Evolutionary conservation across 306 rosid species (phyloP), one percentile per base, ranked within the genome.

Genomic region (Rubus parviflorus): DNA sequence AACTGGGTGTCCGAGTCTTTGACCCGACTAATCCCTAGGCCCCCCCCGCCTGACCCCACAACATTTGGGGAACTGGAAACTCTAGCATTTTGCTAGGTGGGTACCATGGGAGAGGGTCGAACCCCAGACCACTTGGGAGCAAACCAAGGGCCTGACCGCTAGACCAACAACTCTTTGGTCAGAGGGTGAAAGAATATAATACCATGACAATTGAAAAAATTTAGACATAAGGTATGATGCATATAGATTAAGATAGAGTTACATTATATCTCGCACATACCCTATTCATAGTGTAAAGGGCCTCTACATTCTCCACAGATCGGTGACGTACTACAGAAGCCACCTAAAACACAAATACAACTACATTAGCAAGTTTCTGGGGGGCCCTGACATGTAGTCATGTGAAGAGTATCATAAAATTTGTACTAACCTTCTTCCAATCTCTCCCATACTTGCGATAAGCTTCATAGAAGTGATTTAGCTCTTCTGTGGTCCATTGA

Each of bases 381-480:
- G 45, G 22, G 43, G 5, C 22, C 38, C 17, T 57, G 51, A 58
- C 43, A 42, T 58, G 30, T 57, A 58, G 12, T 56, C 42, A 25
- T 16, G 48, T 76, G 52, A 75, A 72, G 17, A 77, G 65, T 52
- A 70, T 60, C 20, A 81, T 23, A 53, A 60, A 75, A 74, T 60
- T 38, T 71, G 45, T 64, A 83, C 92, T 81, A 61, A 91, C 99
- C 97, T 90, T 89, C 86, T 89, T 95, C 99, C 99, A 95, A 71
- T 95, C 97, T 85, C 85, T 92, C 74, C 97, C 99, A 81, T 85
- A 74, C 83, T 86, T 91, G 70, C 99, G 97, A 56, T 89, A 95
- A 66, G 96, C 97, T 82, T 87, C 91, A 75, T 90, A 95, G 86
- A 95, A 95, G 56, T 70, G 83, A 82, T 83, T 87, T 73, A 95